phyloP scores from a whole-genome alignment of 1,284 basidiomycete species.

The Rhodotorula sp. region DNA sequence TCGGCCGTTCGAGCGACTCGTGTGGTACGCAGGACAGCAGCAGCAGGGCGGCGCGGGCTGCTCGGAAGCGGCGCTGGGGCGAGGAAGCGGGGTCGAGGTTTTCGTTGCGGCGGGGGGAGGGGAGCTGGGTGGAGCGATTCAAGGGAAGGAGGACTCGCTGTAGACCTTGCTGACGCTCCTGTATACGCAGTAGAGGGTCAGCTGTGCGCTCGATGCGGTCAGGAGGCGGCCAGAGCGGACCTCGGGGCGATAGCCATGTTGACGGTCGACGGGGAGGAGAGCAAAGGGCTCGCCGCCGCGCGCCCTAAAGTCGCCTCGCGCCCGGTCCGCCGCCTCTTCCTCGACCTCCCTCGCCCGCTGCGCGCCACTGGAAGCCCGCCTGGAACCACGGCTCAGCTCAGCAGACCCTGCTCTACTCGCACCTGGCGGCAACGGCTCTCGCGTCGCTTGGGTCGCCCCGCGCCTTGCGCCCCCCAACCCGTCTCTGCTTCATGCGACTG shows the following conservation, averaged over 20 bases:
- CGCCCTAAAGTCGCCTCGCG: background rate
- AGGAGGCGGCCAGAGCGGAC: background rate
- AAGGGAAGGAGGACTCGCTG: background rate
- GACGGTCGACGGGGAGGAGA: background rate
- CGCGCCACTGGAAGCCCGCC: too few relatives aligned
- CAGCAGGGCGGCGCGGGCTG: too few relatives aligned
- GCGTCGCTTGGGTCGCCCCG: too few relatives aligned
- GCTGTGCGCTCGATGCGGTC: background rate
- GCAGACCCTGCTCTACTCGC: too few relatives aligned
- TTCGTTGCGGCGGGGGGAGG: too few relatives aligned
- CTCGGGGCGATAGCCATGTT: slow-evolving; percentile 30
- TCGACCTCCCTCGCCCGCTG: background rate
- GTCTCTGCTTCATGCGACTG: too few relatives aligned
- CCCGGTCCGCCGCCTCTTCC: background rate
- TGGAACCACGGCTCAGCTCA: too few relatives aligned
- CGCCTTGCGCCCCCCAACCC: too few relatives aligned
- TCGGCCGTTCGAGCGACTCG: too few relatives aligned
- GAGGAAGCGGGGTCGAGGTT: background rate
- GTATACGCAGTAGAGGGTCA: background rate
- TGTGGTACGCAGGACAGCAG: too few relatives aligned
- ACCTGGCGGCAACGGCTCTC: too few relatives aligned
- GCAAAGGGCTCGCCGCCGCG: background rate
- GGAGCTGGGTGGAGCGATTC: background rate
- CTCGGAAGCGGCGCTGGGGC: background rate
- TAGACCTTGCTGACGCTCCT: slow-evolving; percentile 22